Base-by-base conservation (phyloP, 208 protist species). In the Strigomonas culicis region DNA sequence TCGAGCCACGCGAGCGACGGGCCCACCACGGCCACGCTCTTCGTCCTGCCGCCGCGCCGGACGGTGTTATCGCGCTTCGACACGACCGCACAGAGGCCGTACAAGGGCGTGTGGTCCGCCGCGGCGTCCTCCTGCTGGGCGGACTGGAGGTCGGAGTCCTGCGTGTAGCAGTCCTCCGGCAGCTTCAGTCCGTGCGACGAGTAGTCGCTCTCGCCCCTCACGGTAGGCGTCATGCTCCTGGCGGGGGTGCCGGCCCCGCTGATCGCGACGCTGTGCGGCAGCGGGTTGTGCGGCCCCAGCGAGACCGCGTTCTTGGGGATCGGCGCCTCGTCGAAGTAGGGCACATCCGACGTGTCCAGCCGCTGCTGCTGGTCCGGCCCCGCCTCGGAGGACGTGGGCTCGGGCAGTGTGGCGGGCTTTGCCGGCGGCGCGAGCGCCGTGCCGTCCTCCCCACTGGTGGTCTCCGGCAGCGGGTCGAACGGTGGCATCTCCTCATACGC, bases 11-110 rank as follows among this genome's bases (percentile, higher is more conserved):
- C 70, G 31, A 91, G 55, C 10, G 79, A 91, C 0, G 79, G 81
- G 1, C 87, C 87, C 4, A 93, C 55, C 1, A 86, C 60, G 0
- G 87, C 84, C 21, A 93, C 82, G 55, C 76, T 85, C 67, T 93
- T 93, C n/a, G 80, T 93, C 41, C 89, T 80, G 46, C 87, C 84
- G 30, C 87, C 87, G 36, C 87, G 84, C 0, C 82, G 73, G 10
- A 70, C 81, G 25, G 72, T 61, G 62, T 55, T 77, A 65, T 93
- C 84, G 22, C 62, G 70, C 72, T 81, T 86, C 15, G 84, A 85
- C 22, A 91, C 79, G 24, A 90, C 87, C 4, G 84, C 87, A 68
- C 79, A 85, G 10, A 90, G 73, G 2, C 82, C 87, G 60, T 82
- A 93, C 17, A 93, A 70, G 7, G 41, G 39, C 15, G 46, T 50